Conservation (phyloP, 805 yeast species). For the Candida morakotiae region DNA sequence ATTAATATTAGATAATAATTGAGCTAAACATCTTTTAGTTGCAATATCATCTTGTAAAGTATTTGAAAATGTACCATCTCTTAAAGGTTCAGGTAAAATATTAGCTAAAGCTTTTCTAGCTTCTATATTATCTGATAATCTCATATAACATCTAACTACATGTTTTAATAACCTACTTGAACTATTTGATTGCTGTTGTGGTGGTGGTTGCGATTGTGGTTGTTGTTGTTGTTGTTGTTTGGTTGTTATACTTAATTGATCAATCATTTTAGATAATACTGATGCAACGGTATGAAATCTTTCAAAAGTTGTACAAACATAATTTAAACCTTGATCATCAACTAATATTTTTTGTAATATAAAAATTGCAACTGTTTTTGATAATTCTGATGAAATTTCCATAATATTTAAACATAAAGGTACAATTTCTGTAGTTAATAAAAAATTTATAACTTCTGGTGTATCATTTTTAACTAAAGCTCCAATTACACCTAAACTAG, state of each 20-base stretch:
- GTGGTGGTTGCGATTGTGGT: constrained; percentile 9
- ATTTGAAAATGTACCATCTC: constrained; percentile 79
- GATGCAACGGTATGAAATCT: constrained; percentile 91
- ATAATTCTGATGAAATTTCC: constrained; percentile 91
- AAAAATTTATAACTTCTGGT: constrained; percentile 87
- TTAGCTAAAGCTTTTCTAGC: constrained; percentile 84
- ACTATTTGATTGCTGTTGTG: constrained; percentile 27
- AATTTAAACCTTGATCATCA: constrained; percentile 87
- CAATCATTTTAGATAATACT: constrained; percentile 84
- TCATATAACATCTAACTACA: constrained; percentile 87
- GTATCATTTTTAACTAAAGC: constrained; percentile 95
- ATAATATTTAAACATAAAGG: constrained; percentile 91
- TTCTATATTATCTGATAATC: constrained; percentile 84
- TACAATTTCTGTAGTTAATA: constrained; percentile 92
- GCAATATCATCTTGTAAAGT: constrained; percentile 83
- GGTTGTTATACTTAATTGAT: constrained; percentile 49
- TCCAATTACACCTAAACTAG: constrained; percentile 94
- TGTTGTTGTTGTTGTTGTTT: constrained; percentile 20
- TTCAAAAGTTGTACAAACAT: constrained; percentile 93
- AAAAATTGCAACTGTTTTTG: constrained; percentile 95
- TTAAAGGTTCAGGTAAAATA: constrained; percentile 80
- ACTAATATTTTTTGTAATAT: constrained; percentile 88
- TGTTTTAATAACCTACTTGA: constrained; percentile 87
- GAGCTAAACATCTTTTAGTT: constrained; percentile 83
- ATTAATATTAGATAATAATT: constrained; percentile 63